These are phyloP conservation scores for Yarrowia yakushimensis DNA, from an alignment of 805 yeast genomes.

Conservation along the genomic window DNA sequence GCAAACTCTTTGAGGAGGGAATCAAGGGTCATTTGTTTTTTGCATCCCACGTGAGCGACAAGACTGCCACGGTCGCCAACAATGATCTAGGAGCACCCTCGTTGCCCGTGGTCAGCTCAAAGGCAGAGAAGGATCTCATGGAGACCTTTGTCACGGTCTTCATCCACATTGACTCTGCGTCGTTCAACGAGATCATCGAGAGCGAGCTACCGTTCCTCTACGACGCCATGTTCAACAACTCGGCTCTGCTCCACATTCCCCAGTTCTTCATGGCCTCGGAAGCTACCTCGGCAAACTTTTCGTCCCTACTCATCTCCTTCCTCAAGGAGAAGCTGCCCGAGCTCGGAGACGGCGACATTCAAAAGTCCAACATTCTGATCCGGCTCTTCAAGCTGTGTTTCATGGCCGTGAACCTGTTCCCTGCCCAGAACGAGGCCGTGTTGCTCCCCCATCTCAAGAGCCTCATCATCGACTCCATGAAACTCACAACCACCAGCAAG, in stretches of 20 bases:
- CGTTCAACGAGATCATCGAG: constrained; percentile 87
- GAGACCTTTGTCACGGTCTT: constrained; percentile 92
- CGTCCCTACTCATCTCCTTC: constrained; percentile 76
- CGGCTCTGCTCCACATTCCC: constrained; percentile 84
- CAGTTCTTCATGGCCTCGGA: constrained; percentile 93
- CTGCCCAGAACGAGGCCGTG: constrained; percentile 77
- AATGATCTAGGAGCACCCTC: constrained; percentile 56
- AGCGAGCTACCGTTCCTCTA: constrained; percentile 75
- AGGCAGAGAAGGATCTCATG: constrained; percentile 93
- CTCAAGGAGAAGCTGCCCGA: constrained; percentile 68
- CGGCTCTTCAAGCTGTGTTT: constrained; percentile 87
- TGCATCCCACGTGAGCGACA: constrained; percentile 43
- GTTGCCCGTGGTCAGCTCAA: constrained; percentile 78
- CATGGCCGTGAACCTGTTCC: constrained; percentile 92
- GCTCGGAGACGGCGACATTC: constrained; percentile 74
- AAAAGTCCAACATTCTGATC: constrained; percentile 74
- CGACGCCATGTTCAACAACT: constrained; percentile 73
- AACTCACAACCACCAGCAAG: constrained; percentile 74
- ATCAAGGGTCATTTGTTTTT: constrained; percentile 76
- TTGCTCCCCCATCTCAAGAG: constrained; percentile 83
- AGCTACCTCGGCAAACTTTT: constrained; percentile 87
- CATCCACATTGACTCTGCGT: constrained; percentile 90
- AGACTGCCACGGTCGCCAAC: constrained; percentile 33
- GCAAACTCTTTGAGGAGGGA: constrained; percentile 78
- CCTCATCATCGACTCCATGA: constrained; percentile 74